phyloP scores from a whole-genome alignment of 1,284 basidiomycete species.

The Puccinia coronata region DNA sequence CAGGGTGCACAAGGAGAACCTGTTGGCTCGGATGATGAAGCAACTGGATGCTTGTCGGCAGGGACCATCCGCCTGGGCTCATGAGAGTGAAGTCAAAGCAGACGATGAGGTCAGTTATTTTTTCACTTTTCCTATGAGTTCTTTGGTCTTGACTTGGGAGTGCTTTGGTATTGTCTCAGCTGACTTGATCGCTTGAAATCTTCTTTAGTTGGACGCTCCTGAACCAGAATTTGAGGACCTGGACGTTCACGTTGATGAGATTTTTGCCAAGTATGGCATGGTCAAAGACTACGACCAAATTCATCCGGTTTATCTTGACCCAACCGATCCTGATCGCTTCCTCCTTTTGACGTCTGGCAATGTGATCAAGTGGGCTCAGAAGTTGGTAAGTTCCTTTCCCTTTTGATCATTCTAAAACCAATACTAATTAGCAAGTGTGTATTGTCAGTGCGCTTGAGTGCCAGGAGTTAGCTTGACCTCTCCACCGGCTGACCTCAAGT shows the following conservation, averaged over 20 bases:
- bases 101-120: background rate
- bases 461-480: background rate
- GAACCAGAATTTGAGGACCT: background rate
- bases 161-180: no score
- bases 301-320: slow-evolving; percentile 11
- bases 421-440: no score
- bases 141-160: background rate
- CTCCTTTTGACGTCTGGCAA: background rate
- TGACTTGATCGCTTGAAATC: no score
- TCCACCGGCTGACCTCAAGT: background rate
- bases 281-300: background rate
- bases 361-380: no score
- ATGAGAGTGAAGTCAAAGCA: background rate
- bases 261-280: background rate
- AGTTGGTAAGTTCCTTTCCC: no score
- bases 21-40: background rate
- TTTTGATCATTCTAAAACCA: no score
- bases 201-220: background rate
- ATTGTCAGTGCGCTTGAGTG: background rate
- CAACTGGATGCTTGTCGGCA: background rate
- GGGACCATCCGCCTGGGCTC: background rate
- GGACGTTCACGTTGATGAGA: background rate
- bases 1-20: background rate
- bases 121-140: background rate
- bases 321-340: background rate